Percentiles rank a stretch among this genome's conserved stretches.
Conservation (phyloP, 768 basidiomycete genomes). For the Mycena galericulata region DNA sequence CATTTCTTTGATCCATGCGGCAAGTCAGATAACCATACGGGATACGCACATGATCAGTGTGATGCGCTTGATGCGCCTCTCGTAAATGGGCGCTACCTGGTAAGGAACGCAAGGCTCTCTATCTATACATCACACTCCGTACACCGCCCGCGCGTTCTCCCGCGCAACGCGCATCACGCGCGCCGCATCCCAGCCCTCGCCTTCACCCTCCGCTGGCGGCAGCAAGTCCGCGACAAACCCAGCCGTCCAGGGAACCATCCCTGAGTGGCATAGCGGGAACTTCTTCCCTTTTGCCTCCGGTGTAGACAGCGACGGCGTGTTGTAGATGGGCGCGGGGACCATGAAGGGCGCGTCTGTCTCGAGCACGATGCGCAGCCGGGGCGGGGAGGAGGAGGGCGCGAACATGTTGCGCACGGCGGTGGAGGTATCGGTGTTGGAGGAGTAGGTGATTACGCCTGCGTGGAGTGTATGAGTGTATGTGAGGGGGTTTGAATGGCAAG, state of each 20-base stretch:
- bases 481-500: background rate
- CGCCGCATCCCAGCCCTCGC: slow-evolving; percentile 60
- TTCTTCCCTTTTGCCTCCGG: slow-evolving; percentile 65
- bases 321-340: slow-evolving; percentile 82
- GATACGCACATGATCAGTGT: too few species aligned
- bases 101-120: background rate
- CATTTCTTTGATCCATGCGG: too few species aligned
- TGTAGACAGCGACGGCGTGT: slow-evolving; percentile 48
- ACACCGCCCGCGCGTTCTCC: slow-evolving; percentile 73
- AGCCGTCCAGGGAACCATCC: slow-evolving; percentile 90
- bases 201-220: slow-evolving; percentile 50
- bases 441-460: slow-evolving; percentile 83
- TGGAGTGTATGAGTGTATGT: background rate
- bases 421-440: slow-evolving; percentile 80
- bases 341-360: slow-evolving; percentile 93
- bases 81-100: too few species aligned
- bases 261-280: slow-evolving; percentile 79
- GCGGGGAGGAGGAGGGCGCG: slow-evolving; percentile 32
- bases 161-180: slow-evolving; percentile 71
- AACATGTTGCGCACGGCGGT: slow-evolving; percentile 70
- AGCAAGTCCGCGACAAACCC: slow-evolving; percentile 68
- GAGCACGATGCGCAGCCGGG: slow-evolving; percentile 65
- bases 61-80: background rate
- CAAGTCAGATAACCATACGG: too few species aligned
- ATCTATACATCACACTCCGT: slow-evolving; percentile 59